Conservation (phyloP, 176 grass and related monocot genomes). For the Oryza rufipogon region DNA sequence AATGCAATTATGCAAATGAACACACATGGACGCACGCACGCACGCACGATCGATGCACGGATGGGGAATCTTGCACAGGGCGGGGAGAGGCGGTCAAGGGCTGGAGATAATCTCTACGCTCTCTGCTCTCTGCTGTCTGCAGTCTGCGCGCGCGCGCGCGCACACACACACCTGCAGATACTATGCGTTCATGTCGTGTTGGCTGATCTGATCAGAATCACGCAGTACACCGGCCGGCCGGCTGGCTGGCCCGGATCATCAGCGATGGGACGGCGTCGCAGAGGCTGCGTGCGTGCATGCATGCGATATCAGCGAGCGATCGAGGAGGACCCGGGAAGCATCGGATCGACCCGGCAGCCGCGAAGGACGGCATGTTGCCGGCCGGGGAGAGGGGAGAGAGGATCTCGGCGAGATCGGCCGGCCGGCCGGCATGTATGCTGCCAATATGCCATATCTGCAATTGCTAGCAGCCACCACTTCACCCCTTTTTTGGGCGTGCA, state of each 20-base stretch:
- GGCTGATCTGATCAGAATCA: background rate
- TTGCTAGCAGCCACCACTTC: background rate
- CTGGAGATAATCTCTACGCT: constrained; percentile 48
- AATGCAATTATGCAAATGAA: background rate
- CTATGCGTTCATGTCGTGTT: background rate
- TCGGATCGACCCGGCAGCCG: too few relatives aligned
- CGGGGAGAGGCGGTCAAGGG: constrained; percentile 40
- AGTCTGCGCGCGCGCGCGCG: background rate
- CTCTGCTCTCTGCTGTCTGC: background rate
- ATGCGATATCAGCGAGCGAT: too few relatives aligned
- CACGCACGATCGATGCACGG: background rate
- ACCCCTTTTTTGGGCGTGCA: background rate
- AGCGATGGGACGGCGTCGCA: too few relatives aligned
- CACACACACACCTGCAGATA: background rate
- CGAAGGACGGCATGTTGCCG: too few relatives aligned
- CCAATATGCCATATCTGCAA: background rate
- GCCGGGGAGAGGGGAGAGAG: too few relatives aligned
- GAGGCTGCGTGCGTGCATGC: too few relatives aligned
- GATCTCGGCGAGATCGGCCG: too few relatives aligned
- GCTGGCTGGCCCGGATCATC: too few relatives aligned
- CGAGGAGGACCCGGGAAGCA: too few relatives aligned
- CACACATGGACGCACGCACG: background rate
- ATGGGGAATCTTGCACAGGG: constrained; percentile 59
- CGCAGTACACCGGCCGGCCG: too few relatives aligned
- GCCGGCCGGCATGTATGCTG: too few relatives aligned